Conservation (phyloP, 2,329 filamentous ascomycete species). For the Polychaeton citri region DNA sequence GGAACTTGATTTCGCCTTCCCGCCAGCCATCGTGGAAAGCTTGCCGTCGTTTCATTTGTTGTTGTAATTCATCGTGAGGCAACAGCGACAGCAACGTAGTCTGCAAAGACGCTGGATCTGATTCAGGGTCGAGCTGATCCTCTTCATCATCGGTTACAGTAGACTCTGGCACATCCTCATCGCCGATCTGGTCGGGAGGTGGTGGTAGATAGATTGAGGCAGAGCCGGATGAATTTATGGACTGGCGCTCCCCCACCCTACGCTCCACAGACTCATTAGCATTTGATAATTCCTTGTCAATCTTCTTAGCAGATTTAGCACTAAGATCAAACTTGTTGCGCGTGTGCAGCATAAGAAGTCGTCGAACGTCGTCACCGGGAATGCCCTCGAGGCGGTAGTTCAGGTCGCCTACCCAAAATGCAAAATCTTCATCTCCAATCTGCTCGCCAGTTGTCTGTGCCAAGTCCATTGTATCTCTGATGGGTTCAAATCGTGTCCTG, state of each 20-base stretch:
- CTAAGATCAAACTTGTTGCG: slow-evolving; percentile 58
- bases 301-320: slow-evolving; percentile 17
- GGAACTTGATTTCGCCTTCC: slow-evolving; percentile 75
- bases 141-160: slow-evolving; percentile 15
- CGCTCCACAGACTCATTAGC: slow-evolving; percentile 13
- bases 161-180: slow-evolving; percentile 4
- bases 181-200: slow-evolving; percentile 1
- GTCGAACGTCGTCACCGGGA: slow-evolving; percentile 78
- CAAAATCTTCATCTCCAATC: slow-evolving; percentile 83
- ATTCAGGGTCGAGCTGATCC: slow-evolving; percentile 31
- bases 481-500: slow-evolving; percentile 65
- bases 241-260: slow-evolving; percentile 6
- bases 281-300: slow-evolving; percentile 22
- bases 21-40: slow-evolving; percentile 85
- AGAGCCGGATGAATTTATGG: slow-evolving; percentile 4
- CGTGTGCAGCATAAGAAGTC: slow-evolving; percentile 70
- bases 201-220: background rate
- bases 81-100: slow-evolving; percentile 78
- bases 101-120: slow-evolving; percentile 75
- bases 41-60: slow-evolving; percentile 61
- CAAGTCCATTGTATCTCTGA: slow-evolving; percentile 50
- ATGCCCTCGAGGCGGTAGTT: slow-evolving; percentile 87
- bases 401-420: slow-evolving; percentile 91
- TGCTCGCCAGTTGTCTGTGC: slow-evolving; percentile 45
- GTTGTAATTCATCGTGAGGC: slow-evolving; percentile 74